Percentiles rank a stretch among this genome's conserved stretches.
Conservation (phyloP, 225 moss, liverwort and hornwort species). For the Rhytidiadelphus loreus region DNA sequence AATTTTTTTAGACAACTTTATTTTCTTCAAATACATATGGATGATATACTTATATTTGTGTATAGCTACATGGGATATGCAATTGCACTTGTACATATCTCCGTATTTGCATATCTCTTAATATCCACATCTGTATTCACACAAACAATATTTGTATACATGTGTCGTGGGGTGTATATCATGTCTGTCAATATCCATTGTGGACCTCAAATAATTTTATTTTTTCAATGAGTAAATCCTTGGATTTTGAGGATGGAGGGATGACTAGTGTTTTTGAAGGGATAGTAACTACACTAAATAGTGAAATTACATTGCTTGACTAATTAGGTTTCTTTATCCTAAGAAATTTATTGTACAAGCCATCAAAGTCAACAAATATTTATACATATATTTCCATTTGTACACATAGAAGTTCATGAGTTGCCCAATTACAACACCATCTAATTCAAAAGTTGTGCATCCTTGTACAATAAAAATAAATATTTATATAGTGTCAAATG, state of each 20-base stretch:
- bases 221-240: fast-evolving
- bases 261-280: background rate
- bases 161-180: fast-evolving
- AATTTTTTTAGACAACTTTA: background rate
- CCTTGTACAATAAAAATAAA: no score
- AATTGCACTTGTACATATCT: background rate
- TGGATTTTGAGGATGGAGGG: fast-evolving
- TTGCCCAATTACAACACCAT: no score
- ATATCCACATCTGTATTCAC: background rate
- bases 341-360: no score
- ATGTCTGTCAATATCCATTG: fast-evolving
- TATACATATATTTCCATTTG: no score
- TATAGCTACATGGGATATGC: background rate
- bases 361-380: no score
- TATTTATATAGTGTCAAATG: no score
- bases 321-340: no score
- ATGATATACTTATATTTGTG: background rate
- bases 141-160: background rate
- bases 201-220: background rate
- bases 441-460: no score
- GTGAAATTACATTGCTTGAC: no score
- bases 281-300: no score
- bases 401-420: no score
- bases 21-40: fast-evolving
- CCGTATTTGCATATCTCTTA: fast-evolving